Conservation (phyloP, 305 asterid species). For the Stenogyne calaminthoides region DNA sequence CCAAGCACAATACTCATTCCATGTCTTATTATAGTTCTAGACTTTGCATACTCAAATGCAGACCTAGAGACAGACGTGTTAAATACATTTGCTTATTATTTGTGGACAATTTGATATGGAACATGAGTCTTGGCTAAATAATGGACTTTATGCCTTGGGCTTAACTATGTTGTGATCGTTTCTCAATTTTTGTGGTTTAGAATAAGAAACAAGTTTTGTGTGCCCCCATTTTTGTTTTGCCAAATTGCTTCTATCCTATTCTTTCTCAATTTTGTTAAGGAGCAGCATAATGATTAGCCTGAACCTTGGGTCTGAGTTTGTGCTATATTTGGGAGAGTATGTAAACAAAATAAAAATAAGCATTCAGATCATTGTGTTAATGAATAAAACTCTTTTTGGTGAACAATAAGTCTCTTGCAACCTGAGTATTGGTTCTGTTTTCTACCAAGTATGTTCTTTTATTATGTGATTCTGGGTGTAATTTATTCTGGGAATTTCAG, state of each 20-base stretch:
- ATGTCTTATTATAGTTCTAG: slow-evolving; percentile 3
- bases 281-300: slow-evolving; percentile 10
- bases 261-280: neutral
- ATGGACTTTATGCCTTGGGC: neutral
- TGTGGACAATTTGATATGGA: neutral
- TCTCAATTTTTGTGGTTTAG: neutral
- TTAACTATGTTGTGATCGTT: neutral
- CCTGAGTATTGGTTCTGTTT: neutral
- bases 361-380: neutral
- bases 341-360: slow-evolving; percentile 10
- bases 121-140: neutral
- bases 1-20: neutral
- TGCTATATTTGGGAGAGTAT: neutral
- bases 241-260: neutral
- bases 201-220: slow-evolving; percentile 1
- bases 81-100: neutral
- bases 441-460: neutral
- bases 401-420: neutral
- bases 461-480: slow-evolving; percentile 8
- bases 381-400: neutral
- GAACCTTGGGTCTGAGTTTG: slow-evolving; percentile 3
- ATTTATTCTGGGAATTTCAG: neutral
- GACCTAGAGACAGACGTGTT: neutral
- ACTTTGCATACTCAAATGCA: neutral
- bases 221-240: neutral